Evolutionary conservation across 768 basidiomycete genomes (phyloP).

Genomic region (Suillus subluteus): DNA sequence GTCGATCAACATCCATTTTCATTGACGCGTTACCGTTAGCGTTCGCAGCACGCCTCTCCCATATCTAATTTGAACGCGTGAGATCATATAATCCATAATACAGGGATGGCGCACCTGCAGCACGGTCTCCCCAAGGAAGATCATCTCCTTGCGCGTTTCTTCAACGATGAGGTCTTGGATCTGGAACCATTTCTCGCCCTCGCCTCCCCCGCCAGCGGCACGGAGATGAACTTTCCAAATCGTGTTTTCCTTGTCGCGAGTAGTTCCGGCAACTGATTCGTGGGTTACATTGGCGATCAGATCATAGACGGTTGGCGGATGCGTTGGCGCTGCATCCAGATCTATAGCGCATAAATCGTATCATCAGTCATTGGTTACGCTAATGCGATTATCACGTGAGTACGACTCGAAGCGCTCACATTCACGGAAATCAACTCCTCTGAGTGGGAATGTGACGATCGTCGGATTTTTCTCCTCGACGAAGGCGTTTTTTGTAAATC

Average conservation of each 20-base stretch:
- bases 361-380: constrained; percentile 30
- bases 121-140: constrained; percentile 95
- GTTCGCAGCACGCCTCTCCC: constrained; percentile 54
- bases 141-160: constrained; percentile 97
- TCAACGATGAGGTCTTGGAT: constrained; percentile 96
- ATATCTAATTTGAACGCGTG: constrained; percentile 48
- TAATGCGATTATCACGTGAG: constrained; percentile 26
- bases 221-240: constrained; percentile 92
- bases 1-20: constrained; percentile 39
- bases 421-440: constrained; percentile 89
- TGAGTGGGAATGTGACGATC: constrained; percentile 94
- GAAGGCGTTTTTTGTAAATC: constrained; percentile 95
- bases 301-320: constrained; percentile 81
- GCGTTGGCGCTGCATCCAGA: constrained; percentile 67
- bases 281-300: constrained; percentile 95
- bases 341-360: constrained; percentile 49
- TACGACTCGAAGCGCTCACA: constrained; percentile 59
- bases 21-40: constrained; percentile 19
- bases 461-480: constrained; percentile 99
- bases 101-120: constrained; percentile 68
- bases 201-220: constrained; percentile 73
- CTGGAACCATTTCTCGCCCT: constrained; percentile 93
- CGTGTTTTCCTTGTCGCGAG: constrained; percentile 88
- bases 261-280: constrained; percentile 95
- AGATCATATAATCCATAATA: constrained; percentile 13